These are phyloP conservation scores for Rhodosporidiobolus odoratus DNA, from an alignment of 768 basidiomycete species.

Conservation along the genomic window DNA sequence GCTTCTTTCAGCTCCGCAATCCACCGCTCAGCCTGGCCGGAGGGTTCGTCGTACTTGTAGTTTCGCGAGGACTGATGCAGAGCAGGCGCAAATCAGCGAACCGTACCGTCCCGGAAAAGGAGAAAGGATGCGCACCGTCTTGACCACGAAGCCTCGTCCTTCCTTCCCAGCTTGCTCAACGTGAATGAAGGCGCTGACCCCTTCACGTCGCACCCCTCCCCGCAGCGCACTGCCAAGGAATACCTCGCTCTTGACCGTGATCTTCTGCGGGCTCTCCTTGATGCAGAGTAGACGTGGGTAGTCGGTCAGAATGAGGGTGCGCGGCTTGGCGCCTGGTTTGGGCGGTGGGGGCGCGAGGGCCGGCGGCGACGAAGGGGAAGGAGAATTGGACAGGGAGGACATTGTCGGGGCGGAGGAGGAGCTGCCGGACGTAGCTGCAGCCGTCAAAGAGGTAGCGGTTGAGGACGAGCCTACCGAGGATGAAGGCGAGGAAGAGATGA, in stretches of 20 bases:
- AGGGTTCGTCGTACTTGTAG: conserved; percentile 34
- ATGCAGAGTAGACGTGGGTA: conserved; percentile 37
- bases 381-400: background rate
- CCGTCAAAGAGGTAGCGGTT: background rate
- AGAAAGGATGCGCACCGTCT: conserved; percentile 17
- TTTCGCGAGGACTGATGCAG: conserved; percentile 20
- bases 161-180: conserved; percentile 6
- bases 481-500: background rate
- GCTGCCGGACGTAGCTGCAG: background rate
- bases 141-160: conserved; percentile 14
- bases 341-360: background rate
- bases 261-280: conserved; percentile 27
- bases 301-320: conserved; percentile 39
- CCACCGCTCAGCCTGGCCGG: conserved; percentile 29
- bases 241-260: conserved; percentile 38
- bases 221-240: conserved; percentile 18
- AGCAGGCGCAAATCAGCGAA: background rate
- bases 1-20: conserved; percentile 30
- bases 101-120: background rate
- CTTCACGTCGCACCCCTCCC: conserved; percentile 14
- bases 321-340: conserved; percentile 22
- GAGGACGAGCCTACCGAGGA: background rate
- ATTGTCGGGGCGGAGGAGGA: background rate
- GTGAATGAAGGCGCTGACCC: conserved; percentile 17
- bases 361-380: background rate